Evolutionary conservation across 163 green algal species (phyloP).

Genomic region (Trebouxiophyceae sp.): DNA sequence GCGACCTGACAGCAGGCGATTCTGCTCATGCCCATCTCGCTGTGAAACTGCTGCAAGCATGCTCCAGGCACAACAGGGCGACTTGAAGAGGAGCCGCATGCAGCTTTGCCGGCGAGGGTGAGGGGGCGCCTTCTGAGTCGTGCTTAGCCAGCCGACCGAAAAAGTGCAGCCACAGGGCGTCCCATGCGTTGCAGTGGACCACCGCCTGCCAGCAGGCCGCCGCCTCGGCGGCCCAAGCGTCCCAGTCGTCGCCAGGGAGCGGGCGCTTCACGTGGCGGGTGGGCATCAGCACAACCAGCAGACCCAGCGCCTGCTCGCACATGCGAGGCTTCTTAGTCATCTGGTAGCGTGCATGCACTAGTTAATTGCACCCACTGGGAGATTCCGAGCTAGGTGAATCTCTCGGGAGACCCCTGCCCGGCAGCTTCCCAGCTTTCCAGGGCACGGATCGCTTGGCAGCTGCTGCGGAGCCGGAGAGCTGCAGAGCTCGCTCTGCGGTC

Average conservation of each 20-base stretch:
- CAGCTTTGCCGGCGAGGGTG: too few species aligned
- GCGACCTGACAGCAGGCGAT: too few species aligned
- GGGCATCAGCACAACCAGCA: slow-evolving; percentile 56
- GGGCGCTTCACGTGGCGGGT: slow-evolving; percentile 32
- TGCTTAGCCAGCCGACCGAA: slow-evolving; percentile 65
- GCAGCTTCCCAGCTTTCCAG: neutral
- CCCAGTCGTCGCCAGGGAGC: slow-evolving; percentile 23
- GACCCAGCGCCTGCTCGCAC: slow-evolving; percentile 36
- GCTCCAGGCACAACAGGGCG: too few species aligned
- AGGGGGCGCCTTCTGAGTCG: slow-evolving; percentile 38
- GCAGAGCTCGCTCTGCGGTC: neutral
- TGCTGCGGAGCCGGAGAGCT: neutral
- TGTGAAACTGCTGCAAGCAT: too few species aligned
- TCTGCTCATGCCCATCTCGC: too few species aligned
- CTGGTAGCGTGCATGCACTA: too few species aligned
- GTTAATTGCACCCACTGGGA: too few species aligned
- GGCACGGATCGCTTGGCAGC: neutral
- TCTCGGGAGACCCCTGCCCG: too few species aligned
- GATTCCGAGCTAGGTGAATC: too few species aligned
- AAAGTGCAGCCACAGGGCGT: slow-evolving; percentile 50
- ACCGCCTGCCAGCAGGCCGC: slow-evolving; percentile 40
- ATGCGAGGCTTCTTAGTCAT: neutral
- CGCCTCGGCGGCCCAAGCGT: slow-evolving; percentile 47
- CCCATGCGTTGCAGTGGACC: slow-evolving; percentile 51
- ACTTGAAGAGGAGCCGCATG: too few species aligned